Base-by-base conservation (phyloP, 345 rosid genomes). In the Acer saccharum region DNA sequence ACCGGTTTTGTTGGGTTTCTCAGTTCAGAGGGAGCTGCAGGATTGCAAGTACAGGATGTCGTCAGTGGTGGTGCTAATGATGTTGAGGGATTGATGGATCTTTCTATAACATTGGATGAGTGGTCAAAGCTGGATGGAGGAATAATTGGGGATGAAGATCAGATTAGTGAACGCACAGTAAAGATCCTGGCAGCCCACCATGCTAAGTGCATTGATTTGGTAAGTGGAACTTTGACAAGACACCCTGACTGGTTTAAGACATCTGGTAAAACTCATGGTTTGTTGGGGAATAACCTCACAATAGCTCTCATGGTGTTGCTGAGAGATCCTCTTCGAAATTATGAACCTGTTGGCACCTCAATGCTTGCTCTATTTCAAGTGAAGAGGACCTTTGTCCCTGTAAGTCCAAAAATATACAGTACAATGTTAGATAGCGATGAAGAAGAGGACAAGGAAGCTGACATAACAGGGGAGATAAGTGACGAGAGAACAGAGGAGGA, bases 341-440 rank as follows among this genome's bases (percentile, higher is more conserved):
- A 86, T 72, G 96, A 91, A 75, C 87, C 96, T 43, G 92, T 91
- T 70, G 96, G 94, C 62, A 87, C 88, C 32, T 87, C 93, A 67
- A 93, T 93, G 94, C 90, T 93, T 78, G 91, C 89, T 69, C 76
- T 91, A 65, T 70, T 93, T 67, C 92, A 89, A 79, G 85, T 89
- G 54, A 91, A 89, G 84, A 89, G 90, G 73, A 55, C 72, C 48
- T n/a, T 75, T 75, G 80, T 69, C 66, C 65, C 81, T 71, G 65
- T 54, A 27, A 68, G 77, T 25, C 76, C 78, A 67, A 74, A 64
- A 72, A 17, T 46, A 17, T 65, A 73, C 73, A 63, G 78, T 61
- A 69, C 71, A 60, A 66, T 58, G 65, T 69, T 64, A 25, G 85
- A 75, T 35, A 78, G 63, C 77, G 23, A 67, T 4, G 76, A 69